Evolutionary conservation across 345 rosid genomes (phyloP).

Genomic region (Melaleuca alternifolia): DNA sequence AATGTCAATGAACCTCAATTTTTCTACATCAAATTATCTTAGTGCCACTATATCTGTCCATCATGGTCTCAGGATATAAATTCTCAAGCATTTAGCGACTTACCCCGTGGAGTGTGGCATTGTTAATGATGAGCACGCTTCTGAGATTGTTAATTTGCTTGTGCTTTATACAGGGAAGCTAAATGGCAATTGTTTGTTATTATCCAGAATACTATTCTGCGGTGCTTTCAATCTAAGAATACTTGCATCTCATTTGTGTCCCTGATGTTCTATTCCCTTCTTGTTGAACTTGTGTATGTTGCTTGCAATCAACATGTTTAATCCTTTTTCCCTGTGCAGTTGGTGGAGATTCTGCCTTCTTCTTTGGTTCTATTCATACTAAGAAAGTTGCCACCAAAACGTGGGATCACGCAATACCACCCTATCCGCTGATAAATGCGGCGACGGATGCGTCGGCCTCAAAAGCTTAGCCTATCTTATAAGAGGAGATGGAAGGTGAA

Average conservation of each 20-base stretch:
- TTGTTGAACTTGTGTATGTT: not conserved
- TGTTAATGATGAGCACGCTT: not conserved
- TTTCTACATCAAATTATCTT: not conserved
- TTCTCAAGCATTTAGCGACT: not conserved
- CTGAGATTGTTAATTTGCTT: not conserved
- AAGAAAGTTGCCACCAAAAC: constrained; percentile 91
- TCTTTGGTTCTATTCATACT: constrained; percentile 75
- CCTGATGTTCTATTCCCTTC: not conserved
- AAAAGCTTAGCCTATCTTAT: not conserved
- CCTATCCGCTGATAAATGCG: constrained; percentile 46
- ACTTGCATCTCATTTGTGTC: not conserved
- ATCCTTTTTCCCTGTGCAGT: constrained; percentile 28
- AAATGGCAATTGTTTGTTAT: not conserved
- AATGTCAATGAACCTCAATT: not conserved
- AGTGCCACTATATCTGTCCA: not conserved
- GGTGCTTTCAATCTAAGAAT: not conserved
- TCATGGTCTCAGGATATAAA: not conserved
- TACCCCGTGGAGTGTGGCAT: not conserved
- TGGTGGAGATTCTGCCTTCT: constrained; percentile 88
- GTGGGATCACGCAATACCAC: constrained; percentile 74
- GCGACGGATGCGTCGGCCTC: not conserved
- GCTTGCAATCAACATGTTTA: not conserved
- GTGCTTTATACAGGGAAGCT: not conserved
- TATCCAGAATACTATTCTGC: not conserved
- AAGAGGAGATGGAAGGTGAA: not conserved